Base-by-base conservation (phyloP, 73 alveolate genomes). In the Symbiodinium pilosum region DNA sequence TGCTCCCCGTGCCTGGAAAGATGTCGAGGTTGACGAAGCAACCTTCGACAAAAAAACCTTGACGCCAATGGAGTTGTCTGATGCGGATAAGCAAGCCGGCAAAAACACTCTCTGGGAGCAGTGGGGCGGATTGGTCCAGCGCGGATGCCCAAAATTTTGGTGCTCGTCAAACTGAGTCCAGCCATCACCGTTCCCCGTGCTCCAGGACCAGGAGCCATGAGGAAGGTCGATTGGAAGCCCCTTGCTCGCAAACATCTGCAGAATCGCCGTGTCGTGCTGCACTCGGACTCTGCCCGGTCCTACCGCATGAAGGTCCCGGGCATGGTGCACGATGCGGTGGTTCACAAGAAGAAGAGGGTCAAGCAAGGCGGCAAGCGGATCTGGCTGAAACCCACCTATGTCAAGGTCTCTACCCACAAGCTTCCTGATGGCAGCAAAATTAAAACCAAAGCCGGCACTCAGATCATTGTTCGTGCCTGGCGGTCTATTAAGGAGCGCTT, bases 1-100 rank as follows among this genome's bases (percentile, higher is more conserved):
- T 12, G 83, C 68, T 24, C 68, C 68, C 68, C 83, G 83, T 24
- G 83, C 83, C 16, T 64, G 83, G 83, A n/a, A 36, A 30, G 83
- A 64, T 64, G 83, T 64, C 83, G 41, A 30, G 83, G 83, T 64
- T 14, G 83, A 64, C 32, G 83, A 64, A 36, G 83, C 83, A n/a
- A 64, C 83, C 83, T 64, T 4, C 38, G 83, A 64, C 38, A 64
- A 64, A 30, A 64, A 64, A 36, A 64, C 83, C 28, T 30, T 64
- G 32, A 16, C 16, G 83, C 83, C 83, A 20, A 21, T 16, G 32
- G 83, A 64, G 32, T 16, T 64, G 26, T 64, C 83, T 16, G 83
- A 64, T 36, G 83, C 83, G 38, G 83, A 64, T 26, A 0, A 0
- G 39, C 16, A 64, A 7, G 83, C 83, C 40, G 3, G 38, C 26